Base-by-base conservation (phyloP, 257 asterid species). In the Gentiana macrophylla region DNA sequence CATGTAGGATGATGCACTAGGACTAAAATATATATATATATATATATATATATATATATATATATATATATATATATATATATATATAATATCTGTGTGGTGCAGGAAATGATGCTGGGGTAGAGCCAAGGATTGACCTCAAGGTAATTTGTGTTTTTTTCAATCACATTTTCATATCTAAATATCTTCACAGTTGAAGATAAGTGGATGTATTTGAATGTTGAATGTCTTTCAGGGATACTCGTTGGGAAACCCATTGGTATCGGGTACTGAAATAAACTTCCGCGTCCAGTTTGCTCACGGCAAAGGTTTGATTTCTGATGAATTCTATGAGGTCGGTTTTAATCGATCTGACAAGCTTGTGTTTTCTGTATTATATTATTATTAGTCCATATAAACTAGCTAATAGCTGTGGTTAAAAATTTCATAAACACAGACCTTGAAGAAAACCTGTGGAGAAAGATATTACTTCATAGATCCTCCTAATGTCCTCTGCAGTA, bases 301-400 rank as follows among this genome's bases (percentile, higher is more conserved):
- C 37, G 71, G 76, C 38, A 33, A 61, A 58, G 76, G 72, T 6
- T 61, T 71, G 8, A 71, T 71, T 66, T 71, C 72, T 8, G 66
- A 71, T 37, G 76, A 71, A 59, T 65, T 71, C 51, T 71, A 71
- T 35, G 38, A 66, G 72, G 76, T 66, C 34, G 41, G 6, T 12
- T 15, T 57, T 43, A 24, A 13, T 24, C 32, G 6, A 12, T 12
- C 34, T 1, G 3, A 57, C 15, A 13, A 8, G 32, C 46, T 32
- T 24, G 46, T 56, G 49, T 6, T 5, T 41, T 54, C n/a, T 10
- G 32, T 32, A 4, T 7, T 9, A 11, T 3, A 13, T 11, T 7
- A 35, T 41, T 5, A 41, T 41, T 41, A 41, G 9, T 10, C 46
- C 24, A 24, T 41, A 5, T 8, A 46, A 12, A 9, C 8, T n/a